phyloP scores from a whole-genome alignment of 306 rosid species.

The Prunus campanulata region DNA sequence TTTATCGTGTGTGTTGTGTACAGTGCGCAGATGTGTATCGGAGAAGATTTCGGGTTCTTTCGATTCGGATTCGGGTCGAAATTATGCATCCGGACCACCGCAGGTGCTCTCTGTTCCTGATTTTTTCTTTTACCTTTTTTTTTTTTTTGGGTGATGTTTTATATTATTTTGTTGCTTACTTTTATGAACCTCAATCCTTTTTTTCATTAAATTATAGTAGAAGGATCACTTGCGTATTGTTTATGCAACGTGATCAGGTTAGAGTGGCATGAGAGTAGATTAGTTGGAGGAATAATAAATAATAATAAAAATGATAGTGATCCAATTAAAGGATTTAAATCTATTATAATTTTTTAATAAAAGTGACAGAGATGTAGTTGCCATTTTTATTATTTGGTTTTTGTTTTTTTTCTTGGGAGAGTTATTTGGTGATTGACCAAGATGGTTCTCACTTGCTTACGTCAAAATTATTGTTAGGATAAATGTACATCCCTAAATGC shows the following conservation, averaged over 20 bases:
- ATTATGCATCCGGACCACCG: slow-evolving; percentile 19
- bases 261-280: not conserved
- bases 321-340: not conserved
- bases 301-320: not conserved
- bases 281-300: not conserved
- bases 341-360: not conserved
- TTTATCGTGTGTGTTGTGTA: not conserved
- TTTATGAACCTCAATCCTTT: not conserved
- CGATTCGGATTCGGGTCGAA: slow-evolving; percentile 34
- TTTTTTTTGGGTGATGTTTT: too few species aligned
- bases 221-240: not conserved
- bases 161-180: not conserved
- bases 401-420: not conserved
- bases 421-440: not conserved
- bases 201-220: not conserved
- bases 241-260: not conserved
- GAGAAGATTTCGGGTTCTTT: slow-evolving; percentile 24
- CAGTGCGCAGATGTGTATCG: slow-evolving; percentile 33
- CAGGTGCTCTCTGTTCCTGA: slow-evolving; percentile 32
- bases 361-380: not conserved
- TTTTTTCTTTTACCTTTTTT: not conserved
- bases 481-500: too few species aligned
- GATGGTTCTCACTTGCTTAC: not conserved
- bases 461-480: not conserved
- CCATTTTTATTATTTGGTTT: not conserved